A percentile compares a stretch with the other conserved stretches of the same genome.
Conservation (phyloP, 1,139 yeast genomes). For the Chernovozyma aurita region DNA sequence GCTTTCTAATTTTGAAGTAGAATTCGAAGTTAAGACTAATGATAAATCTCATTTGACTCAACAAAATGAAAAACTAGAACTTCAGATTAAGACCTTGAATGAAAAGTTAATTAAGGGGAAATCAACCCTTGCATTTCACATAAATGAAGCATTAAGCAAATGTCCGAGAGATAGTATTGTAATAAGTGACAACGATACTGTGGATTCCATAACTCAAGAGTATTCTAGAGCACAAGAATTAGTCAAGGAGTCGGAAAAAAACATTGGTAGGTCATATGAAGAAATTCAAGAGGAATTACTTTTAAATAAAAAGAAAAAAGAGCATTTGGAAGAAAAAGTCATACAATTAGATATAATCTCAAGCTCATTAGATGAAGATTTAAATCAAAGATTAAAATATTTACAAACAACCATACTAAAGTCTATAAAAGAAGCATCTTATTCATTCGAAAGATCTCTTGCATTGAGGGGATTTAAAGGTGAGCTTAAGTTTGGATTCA, state of each 20-base stretch:
- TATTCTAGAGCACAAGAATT: slow-evolving; percentile 28
- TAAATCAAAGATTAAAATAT: slow-evolving; percentile 47
- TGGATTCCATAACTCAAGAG: slow-evolving; percentile 33
- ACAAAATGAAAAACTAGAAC: slow-evolving; percentile 11
- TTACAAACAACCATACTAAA: slow-evolving; percentile 42
- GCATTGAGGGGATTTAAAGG: slow-evolving; percentile 76
- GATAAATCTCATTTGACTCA: slow-evolving; percentile 12
- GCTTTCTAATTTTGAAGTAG: slow-evolving; percentile 7
- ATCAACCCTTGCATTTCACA: slow-evolving; percentile 17
- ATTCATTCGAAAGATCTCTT: slow-evolving; percentile 54
- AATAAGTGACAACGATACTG: slow-evolving; percentile 28
- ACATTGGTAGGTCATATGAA: slow-evolving; percentile 32
- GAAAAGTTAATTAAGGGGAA: slow-evolving; percentile 15
- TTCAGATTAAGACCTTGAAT: slow-evolving; percentile 11
- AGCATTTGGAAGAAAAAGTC: slow-evolving; percentile 23
- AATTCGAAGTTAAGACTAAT: slow-evolving; percentile 6
- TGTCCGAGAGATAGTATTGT: slow-evolving; percentile 28
- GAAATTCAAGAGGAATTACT: slow-evolving; percentile 34
- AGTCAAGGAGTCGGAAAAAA: slow-evolving; percentile 33
- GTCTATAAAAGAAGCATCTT: slow-evolving; percentile 30
- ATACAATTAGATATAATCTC: slow-evolving; percentile 21
- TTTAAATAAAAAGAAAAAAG: slow-evolving; percentile 21
- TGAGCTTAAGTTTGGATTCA: slow-evolving; percentile 56
- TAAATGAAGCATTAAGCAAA: slow-evolving; percentile 25
- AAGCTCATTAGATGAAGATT: slow-evolving; percentile 24